A percentile compares a stretch with the other conserved stretches of the same genome.
Evolutionary conservation across 2,329 filamentous ascomycete genomes (phyloP).

Genomic region (Sporothrix curviconia): DNA sequence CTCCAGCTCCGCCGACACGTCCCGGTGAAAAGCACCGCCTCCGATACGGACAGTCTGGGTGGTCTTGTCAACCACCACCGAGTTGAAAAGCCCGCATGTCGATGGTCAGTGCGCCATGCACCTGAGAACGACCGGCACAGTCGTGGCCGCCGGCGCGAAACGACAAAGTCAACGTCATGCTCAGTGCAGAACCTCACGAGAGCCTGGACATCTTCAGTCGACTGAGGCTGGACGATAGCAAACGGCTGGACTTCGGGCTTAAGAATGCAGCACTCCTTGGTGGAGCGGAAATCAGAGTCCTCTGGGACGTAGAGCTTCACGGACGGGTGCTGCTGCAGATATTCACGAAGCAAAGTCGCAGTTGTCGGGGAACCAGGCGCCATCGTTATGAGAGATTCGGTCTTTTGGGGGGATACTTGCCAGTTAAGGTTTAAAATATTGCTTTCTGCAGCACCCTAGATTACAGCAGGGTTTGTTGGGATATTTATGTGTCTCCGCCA

Average conservation of each 20-base stretch:
- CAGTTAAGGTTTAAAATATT: no score
- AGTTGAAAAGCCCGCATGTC: neutral
- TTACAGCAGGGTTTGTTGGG: no score
- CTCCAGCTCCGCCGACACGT: slow-evolving; percentile 12
- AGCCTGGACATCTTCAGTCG: neutral
- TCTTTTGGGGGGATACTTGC: no score
- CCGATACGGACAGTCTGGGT: neutral
- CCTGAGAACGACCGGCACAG: neutral
- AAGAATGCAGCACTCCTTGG: neutral
- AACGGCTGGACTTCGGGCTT: neutral
- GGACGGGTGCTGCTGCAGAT: neutral
- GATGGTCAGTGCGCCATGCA: neutral
- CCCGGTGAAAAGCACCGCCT: neutral
- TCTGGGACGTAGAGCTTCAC: neutral
- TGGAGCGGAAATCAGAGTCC: neutral
- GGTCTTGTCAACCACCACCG: neutral
- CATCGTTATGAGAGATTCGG: no score
- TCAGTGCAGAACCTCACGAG: neutral
- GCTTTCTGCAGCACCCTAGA: no score
- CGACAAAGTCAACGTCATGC: slow-evolving; percentile 1
- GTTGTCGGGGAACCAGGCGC: neutral
- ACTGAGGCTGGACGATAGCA: slow-evolving; percentile 2
- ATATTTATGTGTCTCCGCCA: no score
- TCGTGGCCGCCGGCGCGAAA: slow-evolving; percentile 2
- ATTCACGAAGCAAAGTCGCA: neutral